Evolutionary conservation across 192 early-diverging fungal species (phyloP).

Genomic region (Umbelopsis sp.): DNA sequence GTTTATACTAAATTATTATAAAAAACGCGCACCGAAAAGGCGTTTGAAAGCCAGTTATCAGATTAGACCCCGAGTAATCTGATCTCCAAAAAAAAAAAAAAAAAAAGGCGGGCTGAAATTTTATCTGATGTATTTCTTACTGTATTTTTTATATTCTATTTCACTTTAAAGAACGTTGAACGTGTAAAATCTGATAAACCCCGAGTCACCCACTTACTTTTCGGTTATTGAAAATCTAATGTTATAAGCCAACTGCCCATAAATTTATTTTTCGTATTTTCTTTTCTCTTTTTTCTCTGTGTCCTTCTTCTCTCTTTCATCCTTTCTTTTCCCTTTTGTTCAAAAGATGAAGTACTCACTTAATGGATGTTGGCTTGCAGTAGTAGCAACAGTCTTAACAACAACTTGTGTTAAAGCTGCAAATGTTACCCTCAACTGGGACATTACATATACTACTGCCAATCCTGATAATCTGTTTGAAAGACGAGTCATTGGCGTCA

Average conservation of each 20-base stretch:
- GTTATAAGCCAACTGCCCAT: too few relatives aligned
- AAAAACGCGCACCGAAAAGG: background rate
- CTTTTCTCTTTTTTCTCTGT: conserved; percentile 1
- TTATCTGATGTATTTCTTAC: background rate
- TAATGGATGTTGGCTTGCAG: background rate
- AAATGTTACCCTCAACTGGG: conserved; percentile 68
- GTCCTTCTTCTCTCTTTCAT: background rate
- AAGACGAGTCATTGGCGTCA: conserved; percentile 71
- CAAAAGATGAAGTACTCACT: conserved; percentile 18
- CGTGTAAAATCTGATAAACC: background rate
- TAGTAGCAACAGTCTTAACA: conserved; percentile 23
- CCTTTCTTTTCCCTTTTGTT: background rate
- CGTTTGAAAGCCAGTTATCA: background rate
- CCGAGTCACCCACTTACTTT: background rate
- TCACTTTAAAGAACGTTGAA: too few relatives aligned
- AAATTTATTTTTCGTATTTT: background rate
- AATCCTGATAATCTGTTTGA: conserved; percentile 68
- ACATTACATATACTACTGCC: conserved; percentile 64
- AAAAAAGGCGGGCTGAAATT: too few relatives aligned
- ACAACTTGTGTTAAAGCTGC: conserved; percentile 45
- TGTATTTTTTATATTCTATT: background rate
- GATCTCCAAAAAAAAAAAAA: background rate
- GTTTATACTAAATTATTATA: conserved; percentile 1
- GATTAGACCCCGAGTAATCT: background rate
- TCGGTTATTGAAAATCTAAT: too few relatives aligned